Base-by-base conservation (phyloP, 1,139 yeast species). In the Spathaspora sp. region DNA sequence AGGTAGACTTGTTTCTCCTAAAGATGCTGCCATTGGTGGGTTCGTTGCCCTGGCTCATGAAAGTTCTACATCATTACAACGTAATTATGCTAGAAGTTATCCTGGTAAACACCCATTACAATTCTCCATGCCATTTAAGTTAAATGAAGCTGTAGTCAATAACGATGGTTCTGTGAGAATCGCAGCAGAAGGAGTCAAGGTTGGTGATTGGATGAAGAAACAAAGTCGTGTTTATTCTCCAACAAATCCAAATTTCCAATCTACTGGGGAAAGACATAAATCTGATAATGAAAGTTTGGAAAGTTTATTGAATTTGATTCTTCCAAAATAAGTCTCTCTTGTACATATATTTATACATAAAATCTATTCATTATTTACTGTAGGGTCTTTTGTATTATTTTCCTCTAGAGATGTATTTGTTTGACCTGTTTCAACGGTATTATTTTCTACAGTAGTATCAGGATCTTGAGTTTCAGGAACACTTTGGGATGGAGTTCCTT, bases 21-120 rank as follows among this genome's bases (percentile, higher is more conserved):
- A 77, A 49, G 76, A 74, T 44, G 84, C 83, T 25, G 91, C 89
- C 7, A 73, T 86, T 53, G 95, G 87, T 58, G 96, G 96, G n/a
- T 86, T 87, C 54, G 74, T 84, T 39, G 82, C 76, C 10, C 59
- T 60, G 54, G 70, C 60, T 4, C 67, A 65, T 51, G 78, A 72
- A 46, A 64, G 74, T 48, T 63, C 70, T 25, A 64, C 66, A 26
- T 57, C 66, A 36, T 70, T 73, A 53, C 79, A 72, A 54, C 60
- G 63, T 47, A 74, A 74, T 57, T 74, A 64, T 56, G 61, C 74
- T 44, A 68, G 62, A 50, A 72, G 69, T 52, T 64, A 61, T 43
- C 75, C 78, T 23, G 78, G 77, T 4, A 73, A 65, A 50, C 76
- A 72, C 53, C 61, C 69, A 39, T 68, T 77, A 57, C 80, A 74